Base-by-base conservation (phyloP, 2,329 filamentous ascomycete species). In the Fusarium hainanense region DNA sequence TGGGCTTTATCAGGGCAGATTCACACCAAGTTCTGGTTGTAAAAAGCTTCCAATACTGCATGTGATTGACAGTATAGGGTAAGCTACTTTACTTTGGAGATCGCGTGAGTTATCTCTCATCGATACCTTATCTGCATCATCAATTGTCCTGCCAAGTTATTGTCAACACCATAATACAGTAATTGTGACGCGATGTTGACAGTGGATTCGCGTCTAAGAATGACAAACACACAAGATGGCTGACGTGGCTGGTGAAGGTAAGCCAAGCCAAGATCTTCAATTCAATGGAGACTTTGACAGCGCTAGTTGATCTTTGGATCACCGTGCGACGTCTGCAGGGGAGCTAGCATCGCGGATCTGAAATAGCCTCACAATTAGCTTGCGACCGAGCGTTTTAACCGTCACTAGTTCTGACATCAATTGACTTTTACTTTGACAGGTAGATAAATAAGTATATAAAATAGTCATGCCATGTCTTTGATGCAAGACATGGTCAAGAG, bases 371-470 rank as follows among this genome's bases (percentile, higher is more conserved):
- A 25, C 28, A 27, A 28, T 61, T 64, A 64, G 51, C 41, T 20
- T 34, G 21, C 44, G 61, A 34, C 43, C 23, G 52, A 42, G 44
- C 51, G 44, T 32, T 58, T 20, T 37, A 64, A 64, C 59, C 18
- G 40, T 44, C 40, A 28, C 40, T 64, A 64, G 50, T 40, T 50
- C 5, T 50, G 48, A 25, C 21, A 23, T 27, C 18, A n/a, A 14
- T 9, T 50, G 21, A 14, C 16, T 14, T 25, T 28, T 8, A 60
- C 7, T 28, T 30, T 30, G 28, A 30, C 28, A 30, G 28, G 6
- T 30, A 21, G 28, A 34, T 14, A 54, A 60, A 63, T 46, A 54
- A 64, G 44, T 58, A 64, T 63, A 63, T 56, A 48, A 63, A 63
- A 63, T 63, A 63, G 58, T 32, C n/a, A 30, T 40, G 46, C 59